These are phyloP conservation scores for Akanthomyces uredinophilus DNA, from an alignment of 2,329 filamentous ascomycete species.

Conservation along the genomic window DNA sequence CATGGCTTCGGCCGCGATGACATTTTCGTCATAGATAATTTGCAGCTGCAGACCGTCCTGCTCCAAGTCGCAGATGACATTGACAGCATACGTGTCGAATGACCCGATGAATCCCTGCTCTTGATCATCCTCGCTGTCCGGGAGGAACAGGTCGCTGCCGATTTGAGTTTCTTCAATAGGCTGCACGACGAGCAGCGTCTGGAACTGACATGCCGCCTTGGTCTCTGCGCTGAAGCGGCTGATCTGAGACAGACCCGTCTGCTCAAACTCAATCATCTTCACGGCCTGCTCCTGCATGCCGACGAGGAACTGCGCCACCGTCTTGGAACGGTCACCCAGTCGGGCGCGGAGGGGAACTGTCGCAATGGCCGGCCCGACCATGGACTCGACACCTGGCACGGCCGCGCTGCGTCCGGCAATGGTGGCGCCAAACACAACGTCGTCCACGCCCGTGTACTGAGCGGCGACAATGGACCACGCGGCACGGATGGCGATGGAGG, in stretches of 20 bases:
- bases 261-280: conserved; percentile 14
- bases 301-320: conserved; percentile 16
- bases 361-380: conserved; percentile 24
- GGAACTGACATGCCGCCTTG: conserved; percentile 18
- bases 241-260: conserved; percentile 15
- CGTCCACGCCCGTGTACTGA: conserved; percentile 11
- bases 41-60: conserved; percentile 6
- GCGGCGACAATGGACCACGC: conserved; percentile 13
- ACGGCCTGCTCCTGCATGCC: conserved; percentile 18
- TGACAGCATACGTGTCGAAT: conserved; percentile 4
- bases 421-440: conserved; percentile 16
- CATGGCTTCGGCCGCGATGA: not conserved
- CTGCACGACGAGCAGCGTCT: conserved; percentile 19
- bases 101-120: not conserved
- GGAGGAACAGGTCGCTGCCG: conserved; percentile 1
- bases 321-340: not conserved
- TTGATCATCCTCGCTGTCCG: not conserved
- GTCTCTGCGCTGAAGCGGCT: conserved; percentile 14
- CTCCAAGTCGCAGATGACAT: conserved; percentile 2
- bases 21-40: not conserved
- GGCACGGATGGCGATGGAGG: conserved; percentile 7
- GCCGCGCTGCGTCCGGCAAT: conserved; percentile 15
- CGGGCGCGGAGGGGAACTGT: conserved; percentile 16
- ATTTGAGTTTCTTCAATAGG: conserved; percentile 3
- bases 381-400: conserved; percentile 12